Evolutionary conservation across 345 rosid species (phyloP), one percentile per base, ranked within the genome.

Genomic region (Arabis alpina): DNA sequence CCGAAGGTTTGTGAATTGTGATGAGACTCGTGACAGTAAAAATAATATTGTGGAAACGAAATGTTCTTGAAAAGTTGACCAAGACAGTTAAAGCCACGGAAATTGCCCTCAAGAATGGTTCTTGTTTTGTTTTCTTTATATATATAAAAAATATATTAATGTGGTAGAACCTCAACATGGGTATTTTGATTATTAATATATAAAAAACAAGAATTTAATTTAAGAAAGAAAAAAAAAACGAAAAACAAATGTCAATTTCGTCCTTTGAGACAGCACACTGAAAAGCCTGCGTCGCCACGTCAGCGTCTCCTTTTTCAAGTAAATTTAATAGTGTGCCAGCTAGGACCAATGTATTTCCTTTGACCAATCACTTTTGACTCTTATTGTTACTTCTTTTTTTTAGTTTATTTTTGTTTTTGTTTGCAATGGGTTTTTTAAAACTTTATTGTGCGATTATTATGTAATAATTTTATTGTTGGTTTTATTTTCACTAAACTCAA

Each of bases 201-300:
- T 19, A 28, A 28, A 28, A 28, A 3, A 28, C 4, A 4, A 6
- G 11, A 12, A 3, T 25, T 5, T 32, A 10, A 53, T 28, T 13
- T 4, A 6, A 10, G 6, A 23, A 8, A 4, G 4, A 57, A 5
- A 60, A 57, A 60, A 57, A 3, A 39, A 56, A 23, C 10, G 42
- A 49, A 57, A 61, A 53, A 3, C 6, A 54, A 63, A 72, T 54
- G 76, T 72, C 76, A 3, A 62, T 72, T 63, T 72, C 70, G 70
- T 72, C 76, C 64, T 73, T 65, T 67, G 27, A 54, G 70, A 68
- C 78, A 75, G 74, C 74, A 75, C 78, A 75, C 74, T 75, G 69
- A 75, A 75, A 75, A 68, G 74, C 74, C 78, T 68, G 68, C 10
- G 43, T 12, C 68, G 74, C 78, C 78, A 74, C 69, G 78, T 74